Base-by-base conservation (phyloP, 768 basidiomycete species). In the Panaeolus papilionaceus region DNA sequence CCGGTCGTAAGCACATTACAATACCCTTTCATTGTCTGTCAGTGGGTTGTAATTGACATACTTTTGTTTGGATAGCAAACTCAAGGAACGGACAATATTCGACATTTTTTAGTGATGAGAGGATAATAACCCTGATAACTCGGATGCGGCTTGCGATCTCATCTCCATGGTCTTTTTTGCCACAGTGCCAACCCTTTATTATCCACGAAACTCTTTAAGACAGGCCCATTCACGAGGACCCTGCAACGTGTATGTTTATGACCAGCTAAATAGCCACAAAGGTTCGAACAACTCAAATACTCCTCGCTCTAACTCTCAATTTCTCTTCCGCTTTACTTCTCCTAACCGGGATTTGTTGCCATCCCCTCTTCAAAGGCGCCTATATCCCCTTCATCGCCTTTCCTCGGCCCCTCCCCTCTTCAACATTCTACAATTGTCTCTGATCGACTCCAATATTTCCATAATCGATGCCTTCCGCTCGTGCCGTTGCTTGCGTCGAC, bases 251-350 rank as follows among this genome's bases (percentile, higher is more conserved):
- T 58, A 58, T 58, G 26, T 58, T 58, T 58, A 58, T 28, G 54
- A 58, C 54, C 54, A 28, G 54, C 54, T 58, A 58, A 58, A 58
- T 58, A 58, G 54, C 54, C 54, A 58, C 54, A 58, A 58, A 58
- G 54, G 54, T 58, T 37, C 33, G 26, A 8, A 23, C 49, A 14
- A 14, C 49, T 51, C 54, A 33, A 58, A 58, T 7, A 33, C 54
- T 58, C 12, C 54, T 16, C 33, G 26, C 54, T 58, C 28, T 16
- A 12, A 37, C 54, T 11, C 33, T 58, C 8, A 18, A 28, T 10
- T 40, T 1, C 42, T 44, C 54, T 16, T 58, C 26, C 33, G 26
- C 14, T 37, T 58, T 37, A 33, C 54, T 58, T 58, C 54, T 58
- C 33, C 14, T 33, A 58, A 58, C 54, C 4, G 54, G 47, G 6